Evolutionary conservation across 768 basidiomycete species (phyloP), one percentile per base, ranked within the genome.

Genomic region (Mrakia gelida): DNA sequence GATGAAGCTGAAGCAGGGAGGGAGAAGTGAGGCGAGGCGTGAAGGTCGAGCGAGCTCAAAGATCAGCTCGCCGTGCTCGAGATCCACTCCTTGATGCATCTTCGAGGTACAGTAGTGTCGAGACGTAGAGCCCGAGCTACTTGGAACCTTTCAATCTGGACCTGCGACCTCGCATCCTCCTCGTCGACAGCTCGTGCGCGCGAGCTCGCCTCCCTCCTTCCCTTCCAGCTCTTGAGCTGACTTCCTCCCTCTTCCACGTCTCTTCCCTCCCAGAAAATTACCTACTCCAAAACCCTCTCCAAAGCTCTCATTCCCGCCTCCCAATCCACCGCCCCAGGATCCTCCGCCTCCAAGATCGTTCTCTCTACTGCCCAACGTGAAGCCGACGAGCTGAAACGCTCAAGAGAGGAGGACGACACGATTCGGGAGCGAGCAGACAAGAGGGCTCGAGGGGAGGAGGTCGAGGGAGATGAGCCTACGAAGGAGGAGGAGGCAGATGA

Each of bases 331-430:
- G 68, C 56, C 21, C 75, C 78, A 26, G 38, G 38, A 38, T 67
- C 65, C 32, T 38, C 77, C 28, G 49, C 41, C 10, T 68, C 30
- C 63, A 75, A 75, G 68, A 59, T 79, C n/a, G 73, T 75, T 21
- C 34, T 62, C 56, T 79, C 78, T 41, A 70, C 56, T 16, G 78
- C 78, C 8, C 78, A 79, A 68, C 30, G 68, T 9, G 78, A 79
- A 45, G 78, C 78, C n/a, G 78, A 79, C 52, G 78, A 75, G 32
- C 75, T 79, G 13, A 79, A 79, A 49, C 73, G 75, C 16, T 67
- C 73, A 59, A 75, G 75, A 41, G 78, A 79, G 54, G 78, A 79
- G 75, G 78, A 79, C 59, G 78, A 79, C 52, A 79, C 78, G 54
- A 79, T 79, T 13, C 68, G 63, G 38, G 75, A 79, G 70, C 71